Evolutionary conservation across 2,329 filamentous ascomycete genomes (phyloP), one percentile per base, ranked within the genome.

Genomic region (Colletotrichum chrysophilum): DNA sequence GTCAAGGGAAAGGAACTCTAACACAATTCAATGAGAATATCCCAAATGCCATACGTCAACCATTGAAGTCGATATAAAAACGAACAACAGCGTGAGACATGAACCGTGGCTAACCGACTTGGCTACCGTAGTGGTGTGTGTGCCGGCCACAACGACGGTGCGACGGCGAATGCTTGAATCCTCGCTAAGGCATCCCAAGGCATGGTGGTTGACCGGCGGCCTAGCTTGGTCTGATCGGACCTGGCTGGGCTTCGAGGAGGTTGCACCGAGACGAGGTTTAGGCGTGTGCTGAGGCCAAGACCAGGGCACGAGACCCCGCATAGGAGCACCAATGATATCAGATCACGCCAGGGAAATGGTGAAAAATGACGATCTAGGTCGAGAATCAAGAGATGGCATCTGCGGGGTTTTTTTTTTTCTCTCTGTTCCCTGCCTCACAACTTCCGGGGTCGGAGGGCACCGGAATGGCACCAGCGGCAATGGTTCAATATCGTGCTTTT

Each of bases 21-120:
- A 52, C 58, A 69, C 70, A 76, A 76, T 76, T 74, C 74, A 76
- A 76, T 76, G 24, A 76, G 74, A 76, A 76, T 76, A 76, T 74
- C 70, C 74, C 70, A 76, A 76, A 76, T 76, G 74, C 74, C 74
- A 76, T 48, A 76, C 74, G 74, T 76, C 74, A 69, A 74, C 34
- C 13, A 43, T 43, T 58, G 62, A 67, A 28, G 32, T 67, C 62
- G 26, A 68, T 28, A 28, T 43, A 52, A 10, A 10, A 36, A 16
- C 16, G 8, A 18, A 32, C n/a, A 36, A 7, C 36, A 18, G 13
- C 32, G 24, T 43, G 66, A 38, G 24, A 62, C 14, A 16, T 34
- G 21, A 16, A 32, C n/a, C 56, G 55, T 16, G 21, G n/a, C 26
- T 68, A 72, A 12, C 66, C 52, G 38, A 32, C 6, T 52, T 52